phyloP scores from a whole-genome alignment of 2,329 filamentous ascomycete species.

The Monilinia aucupariae region DNA sequence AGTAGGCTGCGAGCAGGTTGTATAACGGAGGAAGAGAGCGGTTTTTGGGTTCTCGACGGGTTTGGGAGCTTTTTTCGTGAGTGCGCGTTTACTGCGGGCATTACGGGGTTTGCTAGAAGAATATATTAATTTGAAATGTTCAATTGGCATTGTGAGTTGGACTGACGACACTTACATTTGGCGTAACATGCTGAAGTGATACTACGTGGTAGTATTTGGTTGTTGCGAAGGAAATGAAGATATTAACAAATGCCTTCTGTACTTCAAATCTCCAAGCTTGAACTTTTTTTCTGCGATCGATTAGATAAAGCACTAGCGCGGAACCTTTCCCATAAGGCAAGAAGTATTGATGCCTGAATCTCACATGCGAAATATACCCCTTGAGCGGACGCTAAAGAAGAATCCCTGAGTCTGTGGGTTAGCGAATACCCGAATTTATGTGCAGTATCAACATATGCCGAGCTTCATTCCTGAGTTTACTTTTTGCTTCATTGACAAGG shows the following conservation, averaged over 20 bases:
- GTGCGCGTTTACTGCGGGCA: constrained; percentile 88
- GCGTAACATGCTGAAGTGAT: constrained; percentile 33
- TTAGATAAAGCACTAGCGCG: constrained; percentile 19
- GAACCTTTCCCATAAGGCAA: neutral
- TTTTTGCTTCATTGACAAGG: neutral
- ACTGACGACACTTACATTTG: constrained; percentile 31
- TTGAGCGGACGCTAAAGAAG: constrained; percentile 10
- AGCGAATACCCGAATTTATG: constrained; percentile 18
- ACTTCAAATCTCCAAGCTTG: constrained; percentile 18
- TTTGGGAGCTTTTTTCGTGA: constrained; percentile 90
- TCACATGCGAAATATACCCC: constrained; percentile 24
- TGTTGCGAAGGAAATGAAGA: constrained; percentile 12
- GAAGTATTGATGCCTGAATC: constrained; percentile 1
- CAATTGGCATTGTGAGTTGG: neutral
- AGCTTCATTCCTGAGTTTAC: constrained; percentile 21
- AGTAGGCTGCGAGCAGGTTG: constrained; percentile 73
- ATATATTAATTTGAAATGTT: constrained; percentile 2
- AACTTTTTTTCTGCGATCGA: constrained; percentile 20
- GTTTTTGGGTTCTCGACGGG: constrained; percentile 83
- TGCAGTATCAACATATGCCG: constrained; percentile 13
- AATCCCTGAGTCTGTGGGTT: constrained; percentile 20
- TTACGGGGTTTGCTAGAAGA: constrained; percentile 59
- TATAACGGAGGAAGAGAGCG: constrained; percentile 83
- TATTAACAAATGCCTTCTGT: constrained; percentile 19
- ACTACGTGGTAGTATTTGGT: constrained; percentile 18